Base-by-base conservation (phyloP, 2,329 filamentous ascomycete genomes). In the Proliferodiscus dingleyae region DNA sequence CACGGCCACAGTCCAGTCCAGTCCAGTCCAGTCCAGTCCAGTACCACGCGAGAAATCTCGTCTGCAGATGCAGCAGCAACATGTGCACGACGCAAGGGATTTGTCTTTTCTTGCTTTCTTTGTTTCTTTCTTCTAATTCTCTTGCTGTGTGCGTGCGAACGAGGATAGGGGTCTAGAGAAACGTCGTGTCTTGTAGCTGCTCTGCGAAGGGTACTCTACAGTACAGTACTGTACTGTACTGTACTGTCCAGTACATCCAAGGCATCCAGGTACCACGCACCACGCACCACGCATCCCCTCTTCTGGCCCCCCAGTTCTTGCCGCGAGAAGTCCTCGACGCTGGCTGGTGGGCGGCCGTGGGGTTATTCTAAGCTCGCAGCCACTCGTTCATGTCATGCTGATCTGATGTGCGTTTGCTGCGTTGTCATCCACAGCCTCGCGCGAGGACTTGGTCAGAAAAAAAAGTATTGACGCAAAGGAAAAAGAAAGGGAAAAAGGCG, bases 381-480 rank as follows among this genome's bases (percentile, higher is more conserved):
- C 29, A 34, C 11, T 42, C 18, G 32, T 32, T 16, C 29, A 24
- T 18, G 19, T 18, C 23, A 16, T 37, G 42, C 24, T 39, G 29
- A 42, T 32, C n/a, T n/a, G n/a, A n/a, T n/a, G n/a, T 26, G 24
- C 6, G 6, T 6, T 22, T 39, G 21, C 23, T 47, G 45, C 41
- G 45, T 43, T 47, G 45, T 43, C 45, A 47, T 45, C 45, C 45
- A 40, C 41, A 37, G 45, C 36, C 45, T 47, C 45, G 40, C 37
- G 18, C 10, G 26, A 29, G n/a, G 37, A 30, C 37, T 33, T 28
- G 43, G 37, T 38, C n/a, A n/a, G 22, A 15, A 26, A 15, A 18
- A 23, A 30, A 23, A 19, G 22, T 30, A 37, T 41, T 28, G 28
- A 19, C 43, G 15, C 15, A 18, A 16, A 37, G 22, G 18, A 24